Evolutionary conservation across 2,329 filamentous ascomycete species (phyloP).

Genomic region (Fusarium citri): DNA sequence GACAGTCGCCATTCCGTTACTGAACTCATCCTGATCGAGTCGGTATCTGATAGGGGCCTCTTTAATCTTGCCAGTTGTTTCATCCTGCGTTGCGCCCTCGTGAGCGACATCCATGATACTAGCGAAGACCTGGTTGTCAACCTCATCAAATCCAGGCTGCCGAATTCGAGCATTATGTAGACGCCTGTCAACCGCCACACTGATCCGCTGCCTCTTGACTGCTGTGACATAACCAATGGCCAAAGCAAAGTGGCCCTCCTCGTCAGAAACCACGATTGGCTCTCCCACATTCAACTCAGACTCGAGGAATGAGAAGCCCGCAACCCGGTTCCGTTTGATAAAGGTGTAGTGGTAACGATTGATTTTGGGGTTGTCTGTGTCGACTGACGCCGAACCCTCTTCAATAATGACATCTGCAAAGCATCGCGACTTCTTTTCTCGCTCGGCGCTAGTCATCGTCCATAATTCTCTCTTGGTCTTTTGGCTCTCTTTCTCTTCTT

Average conservation of each 20-base stretch:
- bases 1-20: constrained; percentile 95
- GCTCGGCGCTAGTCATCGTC: constrained; percentile 92
- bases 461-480: constrained; percentile 91
- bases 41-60: constrained; percentile 76
- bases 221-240: constrained; percentile 91
- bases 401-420: constrained; percentile 90
- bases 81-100: constrained; percentile 64
- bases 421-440: constrained; percentile 88
- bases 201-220: constrained; percentile 79
- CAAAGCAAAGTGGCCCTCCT: constrained; percentile 92
- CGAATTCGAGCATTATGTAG: constrained; percentile 87
- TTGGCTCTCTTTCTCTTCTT: constrained; percentile 91
- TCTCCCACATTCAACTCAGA: constrained; percentile 90
- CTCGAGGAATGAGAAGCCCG: constrained; percentile 86
- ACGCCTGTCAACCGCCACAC: constrained; percentile 88
- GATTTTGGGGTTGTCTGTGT: constrained; percentile 80
- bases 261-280: constrained; percentile 95
- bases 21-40: constrained; percentile 97
- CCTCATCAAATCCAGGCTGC: constrained; percentile 78
- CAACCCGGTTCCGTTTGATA: constrained; percentile 71
- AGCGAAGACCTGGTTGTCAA: constrained; percentile 84
- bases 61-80: constrained; percentile 64
- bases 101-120: constrained; percentile 87
- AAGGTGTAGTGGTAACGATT: constrained; percentile 92
- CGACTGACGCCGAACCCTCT: constrained; percentile 77